These are phyloP conservation scores for Pilatotrama ljubarskyi DNA, from an alignment of 768 basidiomycete species.

Conservation along the genomic window DNA sequence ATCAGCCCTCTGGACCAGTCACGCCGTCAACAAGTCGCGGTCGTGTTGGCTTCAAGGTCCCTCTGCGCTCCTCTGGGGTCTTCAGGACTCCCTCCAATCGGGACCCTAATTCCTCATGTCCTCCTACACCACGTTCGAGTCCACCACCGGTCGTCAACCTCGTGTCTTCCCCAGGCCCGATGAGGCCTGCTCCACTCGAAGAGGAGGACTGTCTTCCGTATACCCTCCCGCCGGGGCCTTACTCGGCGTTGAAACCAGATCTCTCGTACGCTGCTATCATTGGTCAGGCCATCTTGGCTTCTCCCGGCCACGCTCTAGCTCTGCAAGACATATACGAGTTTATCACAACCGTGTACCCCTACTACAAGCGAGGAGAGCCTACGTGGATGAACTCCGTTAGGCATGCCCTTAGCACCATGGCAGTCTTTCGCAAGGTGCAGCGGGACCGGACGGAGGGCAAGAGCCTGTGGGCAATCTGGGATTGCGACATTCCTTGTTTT, in stretches of 20 bases:
- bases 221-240: constrained; percentile 81
- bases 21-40: constrained; percentile 15
- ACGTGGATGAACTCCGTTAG: constrained; percentile 99
- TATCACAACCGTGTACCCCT: constrained; percentile 92
- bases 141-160: constrained; percentile 63
- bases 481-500: constrained; percentile 82
- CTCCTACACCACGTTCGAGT: constrained; percentile 63
- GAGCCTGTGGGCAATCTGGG: constrained; percentile 86
- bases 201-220: constrained; percentile 71
- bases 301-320: constrained; percentile 79
- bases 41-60: constrained; percentile 20
- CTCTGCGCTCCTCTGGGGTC: constrained; percentile 7
- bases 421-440: constrained; percentile 84
- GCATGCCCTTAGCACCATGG: constrained; percentile 93
- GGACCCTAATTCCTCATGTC: constrained; percentile 44
- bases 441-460: constrained; percentile 77
- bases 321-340: constrained; percentile 96
- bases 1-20: constrained; percentile 1
- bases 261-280: constrained; percentile 94
- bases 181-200: constrained; percentile 58
- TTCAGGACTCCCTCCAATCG: constrained; percentile 24
- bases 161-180: constrained; percentile 85
- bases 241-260: constrained; percentile 77
- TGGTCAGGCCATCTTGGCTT: constrained; percentile 90
- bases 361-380: constrained; percentile 88